phyloP scores from a whole-genome alignment of 2,329 filamentous ascomycete species.

The Helicocarpus griseus region DNA sequence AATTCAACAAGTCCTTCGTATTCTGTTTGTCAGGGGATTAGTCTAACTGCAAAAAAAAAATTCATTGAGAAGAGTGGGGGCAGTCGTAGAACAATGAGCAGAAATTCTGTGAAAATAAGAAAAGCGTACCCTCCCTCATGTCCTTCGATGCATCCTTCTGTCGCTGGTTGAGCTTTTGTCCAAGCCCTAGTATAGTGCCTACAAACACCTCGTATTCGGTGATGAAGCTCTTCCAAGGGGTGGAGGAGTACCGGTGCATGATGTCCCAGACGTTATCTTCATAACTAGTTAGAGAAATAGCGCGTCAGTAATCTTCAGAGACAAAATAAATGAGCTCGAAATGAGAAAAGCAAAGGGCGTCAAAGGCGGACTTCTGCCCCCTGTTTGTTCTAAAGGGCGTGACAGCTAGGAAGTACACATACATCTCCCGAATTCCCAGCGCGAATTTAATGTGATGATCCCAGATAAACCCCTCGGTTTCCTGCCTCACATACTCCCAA shows the following conservation, averaged over 20 bases:
- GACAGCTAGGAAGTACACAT: no score
- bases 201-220: slow-evolving; percentile 14
- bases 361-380: no score
- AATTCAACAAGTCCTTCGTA: slow-evolving; percentile 17
- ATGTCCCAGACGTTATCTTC: slow-evolving; percentile 13
- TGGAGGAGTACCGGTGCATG: slow-evolving; percentile 16
- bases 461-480: slow-evolving; percentile 18
- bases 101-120: not conserved
- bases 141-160: slow-evolving; percentile 17
- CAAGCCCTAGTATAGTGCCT: slow-evolving; percentile 15
- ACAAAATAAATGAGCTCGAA: not conserved
- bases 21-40: slow-evolving; percentile 7
- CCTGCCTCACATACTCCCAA: slow-evolving; percentile 14
- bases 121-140: slow-evolving; percentile 15
- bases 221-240: slow-evolving; percentile 14
- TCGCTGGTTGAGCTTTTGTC: slow-evolving; percentile 14
- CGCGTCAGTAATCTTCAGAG: not conserved
- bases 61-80: not conserved
- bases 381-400: no score
- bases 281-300: slow-evolving; percentile 6
- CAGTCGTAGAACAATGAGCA: not conserved
- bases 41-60: not conserved
- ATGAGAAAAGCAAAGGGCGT: not conserved
- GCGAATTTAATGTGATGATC: slow-evolving; percentile 14
- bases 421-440: slow-evolving; percentile 16